Percentiles rank a stretch among this genome's conserved stretches.
These are phyloP conservation scores for Magnusiomyces magnusii DNA, from an alignment of 1,139 yeast species.

Conservation along the genomic window DNA sequence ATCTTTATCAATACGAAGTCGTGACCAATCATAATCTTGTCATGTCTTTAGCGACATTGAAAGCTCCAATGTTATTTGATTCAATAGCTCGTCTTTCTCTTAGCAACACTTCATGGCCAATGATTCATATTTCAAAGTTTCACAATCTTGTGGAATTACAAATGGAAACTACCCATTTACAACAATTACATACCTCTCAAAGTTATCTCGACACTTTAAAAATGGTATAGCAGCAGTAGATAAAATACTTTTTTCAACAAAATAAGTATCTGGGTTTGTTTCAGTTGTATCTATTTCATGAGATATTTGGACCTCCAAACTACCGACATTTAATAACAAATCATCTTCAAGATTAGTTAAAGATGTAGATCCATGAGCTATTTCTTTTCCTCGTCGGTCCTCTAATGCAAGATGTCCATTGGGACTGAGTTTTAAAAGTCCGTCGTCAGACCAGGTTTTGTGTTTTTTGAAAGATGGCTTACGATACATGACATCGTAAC, in stretches of 20 bases:
- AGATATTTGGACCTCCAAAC: conserved; percentile 42
- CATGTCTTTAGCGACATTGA: background rate
- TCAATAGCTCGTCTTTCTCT: background rate
- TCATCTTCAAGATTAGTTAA: conserved; percentile 24
- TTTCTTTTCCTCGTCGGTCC: conserved; percentile 23
- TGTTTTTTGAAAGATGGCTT: conserved; percentile 68
- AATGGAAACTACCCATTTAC: background rate
- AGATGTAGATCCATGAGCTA: conserved; percentile 7
- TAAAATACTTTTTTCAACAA: background rate
- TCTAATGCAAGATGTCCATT: conserved; percentile 19
- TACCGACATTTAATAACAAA: conserved; percentile 42
- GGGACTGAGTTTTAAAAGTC: conserved; percentile 38
- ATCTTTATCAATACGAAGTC: background rate
- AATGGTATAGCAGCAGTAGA: background rate
- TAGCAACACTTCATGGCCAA: background rate
- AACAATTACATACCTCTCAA: background rate
- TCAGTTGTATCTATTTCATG: background rate
- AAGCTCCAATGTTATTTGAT: background rate
- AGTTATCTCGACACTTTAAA: background rate
- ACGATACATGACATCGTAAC: conserved; percentile 53
- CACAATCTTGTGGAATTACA: background rate
- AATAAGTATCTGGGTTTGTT: background rate
- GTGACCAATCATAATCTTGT: background rate
- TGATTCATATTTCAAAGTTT: background rate
- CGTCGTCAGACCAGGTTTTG: conserved; percentile 96